A percentile compares a stretch with the other conserved stretches of the same genome.
phyloP scores from a whole-genome alignment of 768 basidiomycete species.

The Mrakia frigida region DNA sequence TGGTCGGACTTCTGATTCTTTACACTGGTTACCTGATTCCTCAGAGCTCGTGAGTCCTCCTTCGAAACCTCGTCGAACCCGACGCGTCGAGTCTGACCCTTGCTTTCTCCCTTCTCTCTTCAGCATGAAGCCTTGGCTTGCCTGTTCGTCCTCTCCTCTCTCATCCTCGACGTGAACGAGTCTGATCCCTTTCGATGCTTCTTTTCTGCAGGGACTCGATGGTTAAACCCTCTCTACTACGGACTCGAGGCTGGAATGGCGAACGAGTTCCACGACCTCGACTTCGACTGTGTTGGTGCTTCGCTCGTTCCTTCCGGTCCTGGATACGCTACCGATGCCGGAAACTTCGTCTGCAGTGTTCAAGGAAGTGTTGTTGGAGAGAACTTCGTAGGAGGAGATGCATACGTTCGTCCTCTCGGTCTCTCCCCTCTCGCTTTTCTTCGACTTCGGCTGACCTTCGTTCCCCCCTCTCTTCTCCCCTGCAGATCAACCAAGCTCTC shows the following conservation, averaged over 20 bases:
- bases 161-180: too few relatives aligned
- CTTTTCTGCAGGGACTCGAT: slow-evolving; percentile 52
- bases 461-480: background rate
- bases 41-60: background rate
- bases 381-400: slow-evolving; percentile 40
- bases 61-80: background rate
- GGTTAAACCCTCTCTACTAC: slow-evolving; percentile 69
- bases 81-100: background rate
- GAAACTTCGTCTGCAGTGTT: slow-evolving; percentile 38
- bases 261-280: slow-evolving; percentile 73
- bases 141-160: slow-evolving; percentile 45
- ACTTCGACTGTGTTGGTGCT: slow-evolving; percentile 47
- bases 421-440: background rate
- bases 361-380: slow-evolving; percentile 40
- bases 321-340: slow-evolving; percentile 35
- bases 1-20: slow-evolving; percentile 27
- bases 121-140: slow-evolving; percentile 73
- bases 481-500: slow-evolving; percentile 49
- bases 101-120: slow-evolving; percentile 46
- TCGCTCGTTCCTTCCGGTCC: slow-evolving; percentile 42
- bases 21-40: slow-evolving; percentile 28
- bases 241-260: slow-evolving; percentile 74
- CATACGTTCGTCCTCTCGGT: slow-evolving; percentile 47
- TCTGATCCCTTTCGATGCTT: too few relatives aligned
- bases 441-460: background rate